Base-by-base conservation (phyloP, 2,329 filamentous ascomycete species). In the Pseudopithomyces maydicus region DNA sequence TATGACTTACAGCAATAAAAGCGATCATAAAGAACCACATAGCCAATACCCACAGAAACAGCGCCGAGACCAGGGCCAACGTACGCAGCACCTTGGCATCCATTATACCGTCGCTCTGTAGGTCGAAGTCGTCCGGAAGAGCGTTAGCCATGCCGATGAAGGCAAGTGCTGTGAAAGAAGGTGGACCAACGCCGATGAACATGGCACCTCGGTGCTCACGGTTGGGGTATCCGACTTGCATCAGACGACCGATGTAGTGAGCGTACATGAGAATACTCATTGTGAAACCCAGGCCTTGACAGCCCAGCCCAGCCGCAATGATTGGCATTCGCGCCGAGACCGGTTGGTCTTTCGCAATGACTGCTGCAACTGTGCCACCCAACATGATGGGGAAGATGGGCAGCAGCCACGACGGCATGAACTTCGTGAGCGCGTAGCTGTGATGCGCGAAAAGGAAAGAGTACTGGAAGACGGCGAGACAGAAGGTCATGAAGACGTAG, bases 321-420 rank as follows among this genome's bases (percentile, higher is more conserved):
- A 92, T 89, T 2, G 87, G 82, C 20, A 90, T 73, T 1, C 85
- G 82, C 0, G 81, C 71, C 7, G 79, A 72, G 0, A 82, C 74
- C 0, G 87, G 85, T 59, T 91, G 89, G 0, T 82, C 81, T 5
- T 81, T 79, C 7, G 84, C 81, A 49, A 91, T 88, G 56, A 89
- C 83, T 1, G 85, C 84, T 1, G 89, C 88, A 43, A 91, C 85
- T 2, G 88, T 91, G 2, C 89, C 89, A 0, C 83, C 84, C 8
- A 91, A 80, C 89, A 91, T 91, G 71, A 90, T 80, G 15, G 88
- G 88, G 72, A 91, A 91, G 66, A 90, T 88, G 41, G 89, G 89
- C 6, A 92, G 77, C 55, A 91, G 85, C 88, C 88, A 91, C 0
- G 87, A 86, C 0, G 89, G 89, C 81, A 89, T 90, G 84, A 90